phyloP scores from a whole-genome alignment of 352 stramenopile genomes.

The Phytophthora pseudosyringae region DNA sequence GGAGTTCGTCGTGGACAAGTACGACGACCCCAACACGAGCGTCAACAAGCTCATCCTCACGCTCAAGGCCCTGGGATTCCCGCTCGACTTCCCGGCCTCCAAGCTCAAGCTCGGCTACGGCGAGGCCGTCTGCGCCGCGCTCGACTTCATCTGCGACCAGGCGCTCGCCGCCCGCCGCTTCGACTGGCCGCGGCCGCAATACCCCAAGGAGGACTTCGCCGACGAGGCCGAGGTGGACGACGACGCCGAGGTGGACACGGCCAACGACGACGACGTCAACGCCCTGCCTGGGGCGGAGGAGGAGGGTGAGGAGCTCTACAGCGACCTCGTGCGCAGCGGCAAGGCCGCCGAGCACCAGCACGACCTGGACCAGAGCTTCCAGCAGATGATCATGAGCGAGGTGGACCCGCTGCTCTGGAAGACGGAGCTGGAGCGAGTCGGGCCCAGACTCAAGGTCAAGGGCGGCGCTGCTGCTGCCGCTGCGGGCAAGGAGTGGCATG shows the following conservation, averaged over 20 bases:
- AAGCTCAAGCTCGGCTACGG: conserved; percentile 83
- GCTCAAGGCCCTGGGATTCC: conserved; percentile 83
- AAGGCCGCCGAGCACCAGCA: conserved; percentile 46
- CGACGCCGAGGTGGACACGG: conserved; percentile 61
- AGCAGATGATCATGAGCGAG: conserved; percentile 88
- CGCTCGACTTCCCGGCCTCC: conserved; percentile 80
- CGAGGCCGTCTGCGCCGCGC: conserved; percentile 71
- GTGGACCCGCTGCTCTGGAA: conserved; percentile 86
- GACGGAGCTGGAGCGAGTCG: conserved; percentile 85
- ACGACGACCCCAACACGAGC: conserved; percentile 87
- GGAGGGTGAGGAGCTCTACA: conserved; percentile 72
- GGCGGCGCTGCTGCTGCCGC: conserved; percentile 56
- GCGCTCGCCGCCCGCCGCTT: conserved; percentile 69
- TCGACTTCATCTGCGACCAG: conserved; percentile 88
- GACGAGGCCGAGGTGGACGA: conserved; percentile 83
- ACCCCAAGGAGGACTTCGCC: conserved; percentile 84
- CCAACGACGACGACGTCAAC: conserved; percentile 55
- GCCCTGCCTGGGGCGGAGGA: conserved; percentile 45
- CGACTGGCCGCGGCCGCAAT: conserved; percentile 68
- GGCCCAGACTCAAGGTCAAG: conserved; percentile 70
- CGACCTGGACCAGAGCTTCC: conserved; percentile 71
- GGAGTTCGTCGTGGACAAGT: conserved; percentile 88
- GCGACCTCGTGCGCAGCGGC: conserved; percentile 46
- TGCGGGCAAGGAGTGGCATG: conserved; percentile 74
- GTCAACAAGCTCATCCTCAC: conserved; percentile 89